Conservation (phyloP, 1,284 basidiomycete genomes). For the Cryptococcus wingfieldii region DNA sequence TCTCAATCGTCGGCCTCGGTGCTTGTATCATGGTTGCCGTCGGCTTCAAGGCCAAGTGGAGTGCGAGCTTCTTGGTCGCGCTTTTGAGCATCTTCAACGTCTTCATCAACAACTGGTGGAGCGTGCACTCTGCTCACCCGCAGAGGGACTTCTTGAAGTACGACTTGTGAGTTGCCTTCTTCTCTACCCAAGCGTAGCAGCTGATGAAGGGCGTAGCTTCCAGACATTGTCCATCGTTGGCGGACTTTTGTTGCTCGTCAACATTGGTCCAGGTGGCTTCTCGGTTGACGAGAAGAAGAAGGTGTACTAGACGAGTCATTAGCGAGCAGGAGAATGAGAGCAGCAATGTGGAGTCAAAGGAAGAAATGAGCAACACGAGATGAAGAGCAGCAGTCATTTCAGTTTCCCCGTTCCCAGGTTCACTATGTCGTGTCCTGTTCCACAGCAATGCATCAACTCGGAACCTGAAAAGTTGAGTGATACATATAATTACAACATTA, state of each 20-base stretch:
- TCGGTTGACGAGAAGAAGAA: conserved; percentile 99
- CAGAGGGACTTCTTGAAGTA: conserved; percentile 96
- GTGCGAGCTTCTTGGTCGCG: conserved; percentile 91
- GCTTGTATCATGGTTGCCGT: conserved; percentile 96
- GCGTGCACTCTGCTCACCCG: conserved; percentile 85
- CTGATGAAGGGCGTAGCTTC: conserved; percentile 72
- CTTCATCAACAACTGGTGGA: conserved; percentile 99
- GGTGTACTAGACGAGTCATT: conserved; percentile 49
- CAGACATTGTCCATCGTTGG: conserved; percentile 95
- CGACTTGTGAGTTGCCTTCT: conserved; percentile 36
- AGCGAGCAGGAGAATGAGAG: not conserved
- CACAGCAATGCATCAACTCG: too few species aligned
- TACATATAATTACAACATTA: too few species aligned
- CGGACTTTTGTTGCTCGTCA: conserved; percentile 92
- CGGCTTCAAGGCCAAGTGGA: conserved; percentile 99
- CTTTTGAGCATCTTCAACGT: conserved; percentile 93
- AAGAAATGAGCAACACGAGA: not conserved
- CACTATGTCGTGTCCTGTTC: not conserved
- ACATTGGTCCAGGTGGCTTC: conserved; percentile 95
- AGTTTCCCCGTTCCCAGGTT: too few species aligned
- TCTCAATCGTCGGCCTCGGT: conserved; percentile 81
- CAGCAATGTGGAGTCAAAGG: not conserved
- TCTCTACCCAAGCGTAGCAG: not conserved
- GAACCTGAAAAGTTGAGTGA: too few species aligned
- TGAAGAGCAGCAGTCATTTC: not conserved